phyloP scores from a whole-genome alignment of 176 grass and related monocot species.

The maize (Zea mays) region DNA sequence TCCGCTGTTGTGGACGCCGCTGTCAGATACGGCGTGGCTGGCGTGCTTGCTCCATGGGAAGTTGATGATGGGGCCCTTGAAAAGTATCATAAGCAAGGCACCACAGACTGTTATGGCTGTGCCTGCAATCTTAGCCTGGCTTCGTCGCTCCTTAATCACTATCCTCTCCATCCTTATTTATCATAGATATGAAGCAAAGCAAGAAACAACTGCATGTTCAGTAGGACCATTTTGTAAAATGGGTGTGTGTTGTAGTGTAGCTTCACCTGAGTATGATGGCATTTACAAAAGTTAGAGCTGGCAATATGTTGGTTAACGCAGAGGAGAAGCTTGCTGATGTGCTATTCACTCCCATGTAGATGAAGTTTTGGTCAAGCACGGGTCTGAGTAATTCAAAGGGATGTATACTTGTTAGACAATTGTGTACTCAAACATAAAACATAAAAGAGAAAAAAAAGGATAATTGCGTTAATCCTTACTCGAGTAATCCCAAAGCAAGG shows the following conservation, averaged over 20 bases:
- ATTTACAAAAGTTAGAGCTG: constrained; percentile 78
- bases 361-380: constrained; percentile 93
- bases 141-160: constrained; percentile 54
- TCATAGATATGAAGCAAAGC: not conserved
- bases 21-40: constrained; percentile 2
- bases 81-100: constrained; percentile 79
- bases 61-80: constrained; percentile 59
- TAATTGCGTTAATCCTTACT: constrained; percentile 47
- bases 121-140: constrained; percentile 76
- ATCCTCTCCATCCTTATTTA: constrained; percentile 75
- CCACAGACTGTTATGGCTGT: constrained; percentile 67
- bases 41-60: constrained; percentile 60
- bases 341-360: constrained; percentile 82
- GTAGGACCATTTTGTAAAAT: not conserved
- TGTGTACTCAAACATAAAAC: no score
- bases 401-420: no score
- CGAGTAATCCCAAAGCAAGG: constrained; percentile 61
- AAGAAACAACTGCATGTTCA: not conserved
- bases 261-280: constrained; percentile 69
- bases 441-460: no score
- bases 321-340: constrained; percentile 88
- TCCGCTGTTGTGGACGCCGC: constrained; percentile 36
- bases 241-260: not conserved
- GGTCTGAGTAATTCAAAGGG: constrained; percentile 48
- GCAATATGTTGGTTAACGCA: constrained; percentile 74